These are phyloP conservation scores for Gossypium thurberi DNA, from an alignment of 345 rosid species.

Conservation along the genomic window DNA sequence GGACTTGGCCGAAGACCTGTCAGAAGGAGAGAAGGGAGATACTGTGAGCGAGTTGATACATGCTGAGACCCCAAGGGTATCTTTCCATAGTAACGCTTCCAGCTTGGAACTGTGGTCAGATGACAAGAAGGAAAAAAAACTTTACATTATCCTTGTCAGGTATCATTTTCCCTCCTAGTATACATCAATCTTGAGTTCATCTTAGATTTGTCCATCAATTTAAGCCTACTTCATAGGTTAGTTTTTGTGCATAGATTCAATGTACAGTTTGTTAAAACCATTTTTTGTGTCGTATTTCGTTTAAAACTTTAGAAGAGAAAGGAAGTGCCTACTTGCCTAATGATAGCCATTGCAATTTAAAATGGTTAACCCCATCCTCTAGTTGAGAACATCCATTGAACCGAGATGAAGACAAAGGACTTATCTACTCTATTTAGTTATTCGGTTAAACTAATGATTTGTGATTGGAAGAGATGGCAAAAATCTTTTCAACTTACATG, in stretches of 20 bases:
- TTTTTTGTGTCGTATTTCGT: not conserved
- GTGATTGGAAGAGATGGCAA: not conserved
- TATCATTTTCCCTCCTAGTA: slow-evolving; percentile 12
- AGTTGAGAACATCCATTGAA: no score
- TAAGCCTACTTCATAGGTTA: not conserved
- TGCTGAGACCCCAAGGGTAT: slow-evolving; percentile 60
- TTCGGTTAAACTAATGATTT: no score
- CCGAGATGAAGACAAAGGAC: no score
- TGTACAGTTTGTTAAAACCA: not conserved
- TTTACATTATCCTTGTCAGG: slow-evolving; percentile 90
- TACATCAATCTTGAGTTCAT: slow-evolving; percentile 1
- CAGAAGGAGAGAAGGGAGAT: slow-evolving; percentile 95
- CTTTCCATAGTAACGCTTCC: slow-evolving; percentile 59
- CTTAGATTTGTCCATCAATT: not conserved
- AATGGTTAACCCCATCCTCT: no score
- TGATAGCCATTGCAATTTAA: no score
- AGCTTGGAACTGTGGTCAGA: slow-evolving; percentile 90
- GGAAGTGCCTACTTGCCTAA: no score
- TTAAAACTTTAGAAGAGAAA: no score
- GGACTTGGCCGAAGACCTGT: slow-evolving; percentile 86
- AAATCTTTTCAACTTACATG: not conserved
- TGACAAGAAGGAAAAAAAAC: slow-evolving; percentile 84
- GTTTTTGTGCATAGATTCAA: not conserved
- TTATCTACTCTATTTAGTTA: no score
- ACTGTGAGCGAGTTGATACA: slow-evolving; percentile 45